These are phyloP conservation scores for Rhodosporidiobolus odoratus DNA, from an alignment of 768 basidiomycete genomes.

Conservation along the genomic window DNA sequence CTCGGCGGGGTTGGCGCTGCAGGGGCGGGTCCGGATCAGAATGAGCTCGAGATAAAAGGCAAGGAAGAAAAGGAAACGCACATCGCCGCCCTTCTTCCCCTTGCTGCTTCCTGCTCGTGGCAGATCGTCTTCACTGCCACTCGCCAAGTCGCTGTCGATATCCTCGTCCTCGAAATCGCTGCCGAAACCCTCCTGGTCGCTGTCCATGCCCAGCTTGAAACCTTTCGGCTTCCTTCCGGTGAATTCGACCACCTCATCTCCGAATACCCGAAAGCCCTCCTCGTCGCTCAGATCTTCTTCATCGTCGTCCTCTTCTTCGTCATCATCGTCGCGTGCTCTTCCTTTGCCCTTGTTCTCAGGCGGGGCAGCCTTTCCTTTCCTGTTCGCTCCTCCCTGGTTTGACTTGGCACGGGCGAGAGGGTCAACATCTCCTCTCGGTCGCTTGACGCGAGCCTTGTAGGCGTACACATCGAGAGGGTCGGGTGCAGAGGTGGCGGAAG, in stretches of 20 bases:
- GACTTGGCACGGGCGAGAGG: constrained; percentile 12
- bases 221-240: constrained; percentile 32
- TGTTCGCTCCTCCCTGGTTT: no score
- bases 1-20: not conserved
- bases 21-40: not conserved
- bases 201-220: constrained; percentile 49
- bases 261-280: constrained; percentile 43
- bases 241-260: constrained; percentile 35
- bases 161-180: constrained; percentile 73
- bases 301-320: constrained; percentile 47
- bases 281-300: constrained; percentile 50
- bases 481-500: not conserved
- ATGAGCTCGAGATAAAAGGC: constrained; percentile 46
- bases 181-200: constrained; percentile 41
- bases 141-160: constrained; percentile 72
- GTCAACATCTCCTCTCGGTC: constrained; percentile 32
- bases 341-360: constrained; percentile 40
- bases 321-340: constrained; percentile 16
- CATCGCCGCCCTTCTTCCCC: constrained; percentile 45
- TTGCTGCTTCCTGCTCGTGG: constrained; percentile 57
- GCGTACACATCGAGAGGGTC: constrained; percentile 29
- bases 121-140: constrained; percentile 68
- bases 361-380: constrained; percentile 46
- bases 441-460: constrained; percentile 6
- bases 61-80: constrained; percentile 25